Evolutionary conservation across 148 eudicot genomes (phyloP), one percentile per base, ranked within the genome.

Genomic region (Chenopodium album): DNA sequence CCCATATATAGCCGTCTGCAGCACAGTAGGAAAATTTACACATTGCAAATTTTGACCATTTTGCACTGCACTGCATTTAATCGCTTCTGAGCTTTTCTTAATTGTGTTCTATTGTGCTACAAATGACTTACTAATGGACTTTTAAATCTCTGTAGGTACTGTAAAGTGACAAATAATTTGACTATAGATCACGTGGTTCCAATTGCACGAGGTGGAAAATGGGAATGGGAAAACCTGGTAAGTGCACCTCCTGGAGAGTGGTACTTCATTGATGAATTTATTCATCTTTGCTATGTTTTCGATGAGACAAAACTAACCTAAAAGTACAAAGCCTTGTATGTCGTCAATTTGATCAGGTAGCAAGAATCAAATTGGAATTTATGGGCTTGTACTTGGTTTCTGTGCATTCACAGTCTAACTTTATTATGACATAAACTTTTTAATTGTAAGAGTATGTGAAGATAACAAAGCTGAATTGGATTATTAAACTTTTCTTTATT

Each of bases 211-310:
- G 99, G 98, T 56, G 99, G 99, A 78, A 80, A 92, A 84, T 94
- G 99, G 99, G 88, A 86, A 67, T 95, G 99, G 99, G 99, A 92
- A 82, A 95, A 95, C 80, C 85, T 95, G 92, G 99, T 95, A 88
- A 87, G 92, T 79, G 52, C 32, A 80, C 60, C 26, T 79, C 60
- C 26, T 79, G 54, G 29, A 81, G 19, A 41, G 20, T 78, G 46
- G 50, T 81, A 68, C 71, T 41, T 82, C 20, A 3, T 34, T 34
- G 10, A 17, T 26, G 29, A 64, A 60, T 4, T 50, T 52, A 26
- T 44, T 64, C 46, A 73, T 10, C 31, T 44, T 62, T 23, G 19
- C 31, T 60, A 14, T 32, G 20, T 22, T 34, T 5, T 22, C 16
- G 62, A 28, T 80, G 26, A 52, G 63, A 19, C 46, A 47, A 60